phyloP scores from a whole-genome alignment of 2,329 filamentous ascomycete genomes.

The Neoscytalidium dimidiatum region DNA sequence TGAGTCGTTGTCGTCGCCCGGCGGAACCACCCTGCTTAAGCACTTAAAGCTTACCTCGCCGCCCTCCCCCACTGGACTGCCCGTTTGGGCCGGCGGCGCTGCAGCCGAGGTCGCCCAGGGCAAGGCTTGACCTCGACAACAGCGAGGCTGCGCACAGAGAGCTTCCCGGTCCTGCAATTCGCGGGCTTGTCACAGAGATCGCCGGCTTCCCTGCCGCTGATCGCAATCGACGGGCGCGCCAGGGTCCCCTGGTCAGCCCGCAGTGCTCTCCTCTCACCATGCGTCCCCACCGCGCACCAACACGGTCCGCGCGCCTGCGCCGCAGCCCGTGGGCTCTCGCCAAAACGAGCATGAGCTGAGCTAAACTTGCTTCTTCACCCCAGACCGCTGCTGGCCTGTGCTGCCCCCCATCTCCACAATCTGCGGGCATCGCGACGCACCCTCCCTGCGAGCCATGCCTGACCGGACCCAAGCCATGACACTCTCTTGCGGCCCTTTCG shows the following conservation, averaged over 20 bases:
- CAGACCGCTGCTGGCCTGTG: not conserved
- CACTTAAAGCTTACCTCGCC: not conserved
- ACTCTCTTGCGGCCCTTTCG: not conserved
- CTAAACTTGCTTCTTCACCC: constrained; percentile 5
- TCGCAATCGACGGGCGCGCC: constrained; percentile 1
- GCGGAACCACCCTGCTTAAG: not conserved
- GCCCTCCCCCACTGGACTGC: not conserved
- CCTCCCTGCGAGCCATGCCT: constrained; percentile 3
- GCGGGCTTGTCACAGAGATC: constrained; percentile 1
- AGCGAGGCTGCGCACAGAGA: not conserved
- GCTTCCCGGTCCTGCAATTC: constrained; percentile 10
- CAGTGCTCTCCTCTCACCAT: not conserved
- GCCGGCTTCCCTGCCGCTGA: constrained; percentile 14
- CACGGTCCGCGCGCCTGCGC: not conserved
- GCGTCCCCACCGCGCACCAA: not conserved
- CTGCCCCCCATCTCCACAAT: not conserved
- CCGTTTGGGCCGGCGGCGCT: not conserved
- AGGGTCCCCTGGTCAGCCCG: constrained; percentile 6
- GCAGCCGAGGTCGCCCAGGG: constrained; percentile 3
- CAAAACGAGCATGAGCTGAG: not conserved
- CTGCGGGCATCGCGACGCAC: not conserved
- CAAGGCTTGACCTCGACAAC: not conserved
- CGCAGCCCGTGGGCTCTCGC: too few species aligned
- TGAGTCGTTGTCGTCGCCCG: not conserved
- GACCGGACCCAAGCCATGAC: not conserved